Evolutionary conservation across 768 basidiomycete genomes (phyloP).

Genomic region (Pleurotus sapidus): DNA sequence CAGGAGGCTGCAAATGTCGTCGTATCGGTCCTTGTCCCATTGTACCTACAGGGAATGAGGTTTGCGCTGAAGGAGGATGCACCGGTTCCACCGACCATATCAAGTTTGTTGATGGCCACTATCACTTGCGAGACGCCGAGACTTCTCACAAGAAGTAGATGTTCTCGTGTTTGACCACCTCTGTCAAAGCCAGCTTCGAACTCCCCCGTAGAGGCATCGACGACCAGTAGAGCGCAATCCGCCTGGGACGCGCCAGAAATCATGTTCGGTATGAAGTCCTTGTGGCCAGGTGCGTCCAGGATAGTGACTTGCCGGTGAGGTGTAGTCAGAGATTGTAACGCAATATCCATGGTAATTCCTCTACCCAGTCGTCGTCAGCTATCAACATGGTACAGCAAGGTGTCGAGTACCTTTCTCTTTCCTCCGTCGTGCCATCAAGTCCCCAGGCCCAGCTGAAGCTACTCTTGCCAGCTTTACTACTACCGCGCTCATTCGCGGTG

Average conservation of each 20-base stretch:
- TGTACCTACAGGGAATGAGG: slow-evolving; percentile 57
- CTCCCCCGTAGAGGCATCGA: slow-evolving; percentile 87
- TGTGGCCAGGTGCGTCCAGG: slow-evolving; percentile 97
- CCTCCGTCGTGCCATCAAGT: slow-evolving; percentile 89
- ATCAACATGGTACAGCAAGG: background rate
- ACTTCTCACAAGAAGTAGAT: slow-evolving; percentile 87
- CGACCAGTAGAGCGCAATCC: slow-evolving; percentile 90
- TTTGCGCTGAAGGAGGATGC: background rate
- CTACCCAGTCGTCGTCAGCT: slow-evolving; percentile 36
- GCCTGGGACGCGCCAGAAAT: slow-evolving; percentile 98
- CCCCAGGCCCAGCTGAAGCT: slow-evolving; percentile 99
- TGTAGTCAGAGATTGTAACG: slow-evolving; percentile 75
- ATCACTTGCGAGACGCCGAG: slow-evolving; percentile 90
- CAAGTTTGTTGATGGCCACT: slow-evolving; percentile 93
- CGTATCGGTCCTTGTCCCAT: slow-evolving; percentile 82
- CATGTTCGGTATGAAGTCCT: slow-evolving; percentile 99
- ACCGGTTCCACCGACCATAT: slow-evolving; percentile 56
- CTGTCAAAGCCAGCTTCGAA: slow-evolving; percentile 95
- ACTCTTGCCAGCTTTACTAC: slow-evolving; percentile 85
- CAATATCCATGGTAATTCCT: slow-evolving; percentile 98
- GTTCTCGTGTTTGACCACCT: slow-evolving; percentile 95
- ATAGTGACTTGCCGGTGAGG: slow-evolving; percentile 79
- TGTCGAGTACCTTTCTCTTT: slow-evolving; percentile 70
- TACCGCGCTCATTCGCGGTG: slow-evolving; percentile 83
- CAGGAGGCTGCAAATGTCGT: slow-evolving; percentile 74